These are phyloP conservation scores for Phytopythium kandeliae DNA, from an alignment of 352 stramenopile genomes.

Conservation along the genomic window DNA sequence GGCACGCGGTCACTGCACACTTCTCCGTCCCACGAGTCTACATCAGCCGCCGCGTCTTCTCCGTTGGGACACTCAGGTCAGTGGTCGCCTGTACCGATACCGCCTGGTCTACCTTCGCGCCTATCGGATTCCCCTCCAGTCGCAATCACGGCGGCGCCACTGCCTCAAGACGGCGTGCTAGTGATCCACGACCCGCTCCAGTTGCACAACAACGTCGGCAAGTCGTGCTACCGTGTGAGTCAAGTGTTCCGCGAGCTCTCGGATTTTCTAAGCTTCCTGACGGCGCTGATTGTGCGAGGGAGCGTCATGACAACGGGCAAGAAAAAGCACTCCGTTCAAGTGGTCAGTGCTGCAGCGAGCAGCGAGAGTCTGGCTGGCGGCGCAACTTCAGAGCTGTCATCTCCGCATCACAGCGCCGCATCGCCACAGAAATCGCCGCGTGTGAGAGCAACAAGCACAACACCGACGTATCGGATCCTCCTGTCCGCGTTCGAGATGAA, in stretches of 20 bases:
- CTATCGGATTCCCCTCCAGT: not conserved
- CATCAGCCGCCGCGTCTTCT: slow-evolving; percentile 5
- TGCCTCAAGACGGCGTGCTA: slow-evolving; percentile 39
- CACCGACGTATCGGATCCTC: slow-evolving; percentile 44
- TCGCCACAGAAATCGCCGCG: not conserved
- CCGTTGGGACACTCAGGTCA: slow-evolving; percentile 9
- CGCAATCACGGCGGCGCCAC: not conserved
- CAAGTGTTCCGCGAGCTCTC: slow-evolving; percentile 82
- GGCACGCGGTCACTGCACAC: not conserved
- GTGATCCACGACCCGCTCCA: slow-evolving; percentile 72
- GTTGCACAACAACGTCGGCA: slow-evolving; percentile 72
- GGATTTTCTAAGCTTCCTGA: slow-evolving; percentile 79
- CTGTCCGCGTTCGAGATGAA: slow-evolving; percentile 67
- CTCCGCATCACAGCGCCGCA: slow-evolving; percentile 4
- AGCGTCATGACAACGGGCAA: slow-evolving; percentile 57
- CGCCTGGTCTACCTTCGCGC: not conserved
- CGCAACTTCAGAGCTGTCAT: slow-evolving; percentile 5
- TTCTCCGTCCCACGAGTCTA: slow-evolving; percentile 2
- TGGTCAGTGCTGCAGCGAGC: not conserved
- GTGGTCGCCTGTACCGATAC: slow-evolving; percentile 1
- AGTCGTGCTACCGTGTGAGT: slow-evolving; percentile 80
- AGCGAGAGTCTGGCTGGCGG: not conserved
- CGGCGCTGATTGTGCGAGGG: slow-evolving; percentile 72
- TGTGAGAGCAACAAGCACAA: not conserved
- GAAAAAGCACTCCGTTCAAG: slow-evolving; percentile 12